These are phyloP conservation scores for Fomitiporia mediterranea DNA, from an alignment of 1,284 basidiomycete species.

Conservation along the genomic window DNA sequence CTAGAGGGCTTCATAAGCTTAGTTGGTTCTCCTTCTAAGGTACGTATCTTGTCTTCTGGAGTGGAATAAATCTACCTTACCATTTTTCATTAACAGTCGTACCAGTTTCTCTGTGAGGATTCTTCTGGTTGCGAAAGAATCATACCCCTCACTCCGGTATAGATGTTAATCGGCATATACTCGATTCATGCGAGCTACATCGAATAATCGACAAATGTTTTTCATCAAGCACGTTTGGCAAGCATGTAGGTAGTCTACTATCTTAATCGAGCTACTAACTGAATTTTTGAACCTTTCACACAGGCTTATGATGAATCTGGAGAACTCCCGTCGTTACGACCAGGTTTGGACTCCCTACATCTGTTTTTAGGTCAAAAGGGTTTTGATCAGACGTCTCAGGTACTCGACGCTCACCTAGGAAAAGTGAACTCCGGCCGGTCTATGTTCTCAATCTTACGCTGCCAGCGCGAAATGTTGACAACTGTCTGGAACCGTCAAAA, in stretches of 20 bases:
- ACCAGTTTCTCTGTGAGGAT: constrained; percentile 83
- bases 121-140: constrained; percentile 28
- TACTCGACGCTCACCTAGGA: constrained; percentile 64
- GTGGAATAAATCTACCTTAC: background rate
- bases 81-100: constrained; percentile 46
- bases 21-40: constrained; percentile 69
- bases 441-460: constrained; percentile 77
- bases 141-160: background rate
- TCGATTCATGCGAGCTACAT: constrained; percentile 67
- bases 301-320: constrained; percentile 64
- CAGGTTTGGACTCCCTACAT: constrained; percentile 34
- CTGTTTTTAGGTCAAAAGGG: constrained; percentile 4
- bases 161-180: constrained; percentile 78
- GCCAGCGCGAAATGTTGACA: constrained; percentile 64
- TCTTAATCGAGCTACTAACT: background rate
- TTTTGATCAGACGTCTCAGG: constrained; percentile 32
- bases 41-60: constrained; percentile 27
- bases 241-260: constrained; percentile 43
- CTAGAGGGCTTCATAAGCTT: constrained; percentile 81
- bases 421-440: constrained; percentile 70
- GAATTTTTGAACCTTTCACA: background rate
- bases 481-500: constrained; percentile 75
- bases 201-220: constrained; percentile 65
- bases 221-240: constrained; percentile 61
- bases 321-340: constrained; percentile 39